Base-by-base conservation (phyloP, 2,329 filamentous ascomycete species). In the Ambrosiella beaveri region DNA sequence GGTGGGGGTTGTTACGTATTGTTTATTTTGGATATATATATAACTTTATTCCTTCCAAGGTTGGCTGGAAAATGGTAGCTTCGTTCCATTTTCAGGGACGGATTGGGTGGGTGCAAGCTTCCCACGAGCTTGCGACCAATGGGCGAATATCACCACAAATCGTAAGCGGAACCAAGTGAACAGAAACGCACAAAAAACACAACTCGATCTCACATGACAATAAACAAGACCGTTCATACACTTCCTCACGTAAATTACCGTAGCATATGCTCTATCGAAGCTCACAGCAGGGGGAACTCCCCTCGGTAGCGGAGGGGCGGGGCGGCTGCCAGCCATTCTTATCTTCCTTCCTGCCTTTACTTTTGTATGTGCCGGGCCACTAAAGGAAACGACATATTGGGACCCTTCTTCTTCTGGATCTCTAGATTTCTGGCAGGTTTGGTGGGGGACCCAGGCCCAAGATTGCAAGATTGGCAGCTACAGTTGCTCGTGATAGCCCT, bases 251-350 rank as follows among this genome's bases (percentile, higher is more conserved):
- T 27, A 27, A 4, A 27, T 27, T 27, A 27, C 3, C 27, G 27
- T 27, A 27, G 27, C 27, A 27, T 27, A 27, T 27, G 27, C 27
- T 27, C 27, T 27, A 27, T 27, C 27, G 27, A 27, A 27, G 3
- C 27, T 27, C 27, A 27, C 27, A 27, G 27, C 17, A 51, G 19
- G 13, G 19, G 17, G 8, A 51, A 19, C 17, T 7, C 4, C 3
- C 11, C 17, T 9, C 17, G 3, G 27, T 15, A 51, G 19, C 27
- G 27, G 27, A 36, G 13, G 47, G 12, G 47, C 17, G 44, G 37
- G 17, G 6, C n/a, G 19, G 15, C 37, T 38, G 38, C 51, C 57
- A 56, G 52, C 52, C 44, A 47, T 55, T 59, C 35, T 59, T 59
- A 51, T 59, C 47, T 38, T 45, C 38, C 39, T 54, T 54, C 51